Base-by-base conservation (phyloP, 2,329 filamentous ascomycete genomes). In the Claviceps arundinis region DNA sequence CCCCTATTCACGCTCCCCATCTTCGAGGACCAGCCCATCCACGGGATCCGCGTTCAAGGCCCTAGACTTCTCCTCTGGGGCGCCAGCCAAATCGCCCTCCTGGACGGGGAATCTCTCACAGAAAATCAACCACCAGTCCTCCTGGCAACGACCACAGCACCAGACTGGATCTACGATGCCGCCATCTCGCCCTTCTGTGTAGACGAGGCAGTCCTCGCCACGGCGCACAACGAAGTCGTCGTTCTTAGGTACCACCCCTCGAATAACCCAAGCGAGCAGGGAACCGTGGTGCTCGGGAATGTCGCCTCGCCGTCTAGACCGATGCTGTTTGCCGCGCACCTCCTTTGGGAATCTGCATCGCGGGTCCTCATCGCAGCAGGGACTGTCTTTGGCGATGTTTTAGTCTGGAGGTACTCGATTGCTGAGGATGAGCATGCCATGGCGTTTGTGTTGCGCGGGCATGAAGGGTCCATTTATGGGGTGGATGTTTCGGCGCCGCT, bases 401-500 rank as follows among this genome's bases (percentile, higher is more conserved):
- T 96, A 40, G 78, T 95, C 16, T 97, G 93, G 93, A 87, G 83
- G 57, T 89, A 81, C 59, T 68, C 70, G 47, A 59, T 75, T n/a
- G 37, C 49, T 26, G 22, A 11, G 5, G 42, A 48, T 13, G 45
- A 16, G 50, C 55, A 37, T 53, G 53, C 17, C 57, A 66, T 79
- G 19, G 66, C 81, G 4, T 75, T 70, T 52, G 72, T 79, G 24
- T 74, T 85, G 48, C 71, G 73, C 0, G 82, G 81, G 0, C 93
- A 98, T 61, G 89, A 96, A 61, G 93, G 93, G 0, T 96, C 91
- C 1, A 85, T 98, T 30, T 98, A 96, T 58, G 90, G 89, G 1
- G 86, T 98, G 2, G 76, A 82, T 37, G 85, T 97, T 38, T 95
- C 89, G 0, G 70, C 76, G 1, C 62, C 70, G 57, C 65, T 84